A percentile compares a stretch with the other conserved stretches of the same genome.
phyloP scores from a whole-genome alignment of 192 early-diverging fungal species.

The Entomortierella beljakovae region DNA sequence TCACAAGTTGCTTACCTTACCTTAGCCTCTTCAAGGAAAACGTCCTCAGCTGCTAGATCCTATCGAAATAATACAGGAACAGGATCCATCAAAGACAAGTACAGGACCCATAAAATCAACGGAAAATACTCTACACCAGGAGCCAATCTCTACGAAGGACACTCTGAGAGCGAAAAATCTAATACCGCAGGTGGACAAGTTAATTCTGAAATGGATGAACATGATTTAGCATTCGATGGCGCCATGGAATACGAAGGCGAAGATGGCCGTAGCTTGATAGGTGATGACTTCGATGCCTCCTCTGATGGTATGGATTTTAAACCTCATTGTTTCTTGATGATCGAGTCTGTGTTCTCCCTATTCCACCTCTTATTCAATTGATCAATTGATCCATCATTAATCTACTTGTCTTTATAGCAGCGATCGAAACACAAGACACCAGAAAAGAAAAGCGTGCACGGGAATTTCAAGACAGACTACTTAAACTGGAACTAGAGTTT shows the following conservation, averaged over 20 bases:
- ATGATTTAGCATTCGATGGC: constrained; percentile 50
- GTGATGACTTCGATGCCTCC: constrained; percentile 51
- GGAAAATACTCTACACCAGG: constrained; percentile 5
- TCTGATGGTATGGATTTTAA: constrained; percentile 46
- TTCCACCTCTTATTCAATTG: background rate
- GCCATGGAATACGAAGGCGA: constrained; percentile 52
- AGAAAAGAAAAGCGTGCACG: constrained; percentile 67
- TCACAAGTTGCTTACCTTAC: background rate
- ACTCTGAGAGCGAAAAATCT: constrained; percentile 48
- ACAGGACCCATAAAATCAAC: constrained; percentile 22
- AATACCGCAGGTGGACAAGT: constrained; percentile 41
- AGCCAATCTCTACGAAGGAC: constrained; percentile 2
- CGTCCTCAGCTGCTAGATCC: constrained; percentile 11
- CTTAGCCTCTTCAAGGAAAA: background rate
- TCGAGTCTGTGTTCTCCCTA: background rate
- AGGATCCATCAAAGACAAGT: background rate
- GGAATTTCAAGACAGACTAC: constrained; percentile 66
- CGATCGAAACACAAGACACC: constrained; percentile 47
- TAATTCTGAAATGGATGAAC: constrained; percentile 53
- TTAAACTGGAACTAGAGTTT: constrained; percentile 71
- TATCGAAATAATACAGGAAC: background rate
- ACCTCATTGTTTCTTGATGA: constrained; percentile 1
- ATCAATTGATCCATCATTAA: background rate
- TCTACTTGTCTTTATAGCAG: constrained; percentile 3
- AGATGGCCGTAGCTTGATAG: constrained; percentile 44